Base-by-base conservation (phyloP, 345 rosid genomes). In the Linum lewisii region DNA sequence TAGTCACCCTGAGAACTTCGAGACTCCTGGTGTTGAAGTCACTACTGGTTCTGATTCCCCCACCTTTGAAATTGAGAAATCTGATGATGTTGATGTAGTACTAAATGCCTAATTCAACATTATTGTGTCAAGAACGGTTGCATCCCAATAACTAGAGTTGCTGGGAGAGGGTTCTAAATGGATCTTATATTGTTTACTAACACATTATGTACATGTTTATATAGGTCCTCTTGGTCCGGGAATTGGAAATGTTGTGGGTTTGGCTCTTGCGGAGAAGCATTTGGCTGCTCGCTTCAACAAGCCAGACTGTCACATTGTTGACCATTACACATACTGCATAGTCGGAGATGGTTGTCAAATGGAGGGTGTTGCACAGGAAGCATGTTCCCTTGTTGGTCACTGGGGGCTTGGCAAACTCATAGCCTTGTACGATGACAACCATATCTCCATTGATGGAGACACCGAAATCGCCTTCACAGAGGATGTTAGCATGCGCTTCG, bases 331-430 rank as follows among this genome's bases (percentile, higher is more conserved):
- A 44, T 78, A 68, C 54, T 65, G 72, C 7, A 58, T 74, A 36
- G 64, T 78, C 73, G 74, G 81, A 15, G 81, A 74, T 65, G 81
- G 78, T n/a, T 77, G 78, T 37, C 71, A 70, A 45, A 77, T 77
- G 81, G 81, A 77, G 63, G 76, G 81, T 61, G 69, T 71, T 21
- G n/a, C 81, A 23, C 25, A 78, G 38, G 81, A 78, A 66, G 81
- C 78, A 56, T 71, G 65, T 0, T 71, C 81, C 42, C 66, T 77
- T 63, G 81, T 78, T 60, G 76, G 60, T 21, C 81, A 68, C 54
- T 71, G 76, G 78, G 69, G 63, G 49, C 78, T 77, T 38, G 50
- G 66, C 67, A 77, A 77, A 69, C 78, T 77, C 34, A 69, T 71
- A 2, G 19, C 69, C 1, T 67, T 71, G 24, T 78, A 74, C 42